Evolutionary conservation across 345 rosid genomes (phyloP), one percentile per base, ranked within the genome.

Genomic region (Aquilaria malaccensis): DNA sequence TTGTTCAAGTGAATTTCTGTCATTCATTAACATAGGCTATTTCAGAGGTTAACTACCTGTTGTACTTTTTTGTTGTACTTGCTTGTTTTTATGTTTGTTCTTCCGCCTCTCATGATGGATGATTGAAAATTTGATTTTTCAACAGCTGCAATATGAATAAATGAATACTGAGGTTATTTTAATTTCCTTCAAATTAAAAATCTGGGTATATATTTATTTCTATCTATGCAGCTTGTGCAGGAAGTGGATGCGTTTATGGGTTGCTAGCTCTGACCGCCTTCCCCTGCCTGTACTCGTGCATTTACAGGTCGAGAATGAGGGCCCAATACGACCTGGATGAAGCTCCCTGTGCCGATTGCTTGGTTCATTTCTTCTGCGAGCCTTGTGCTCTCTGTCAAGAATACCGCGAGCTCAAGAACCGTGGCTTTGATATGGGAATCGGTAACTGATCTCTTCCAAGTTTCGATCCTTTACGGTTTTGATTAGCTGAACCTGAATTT

Each of bases 351-450:
- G 80, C 70, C 11, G 86, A 79, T 79, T 81, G 86, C 65, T 65
- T 81, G 68, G 79, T 74, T 62, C 83, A 78, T 60, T 77, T 74
- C 67, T 74, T 77, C 52, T 80, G 81, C 54, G 77, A 77, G 72
- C 48, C 75, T 30, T 74, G 79, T 57, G 62, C 84, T 0, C 84
- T 77, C 70, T 77, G 83, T 70, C 85, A 81, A 58, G 83, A 81
- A 54, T 72, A 81, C 13, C 61, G 81, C 52, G 81, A 81, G 72
- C 83, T 78, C 70, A 76, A 65, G 66, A 71, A 74, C 57, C 79
- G 77, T 32, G 79, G 81, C 33, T 81, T 81, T 62, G 83, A 81
- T 58, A 81, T 81, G 81, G 82, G 80, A 2, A 81, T 81, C 7
- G 83, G 85, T 74, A 64, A 45, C 56, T 52, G 37, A 2, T 22